Evolutionary conservation across 352 stramenopile genomes (phyloP), one percentile per base, ranked within the genome.

Genomic region (Phytophthora tentaculata): DNA sequence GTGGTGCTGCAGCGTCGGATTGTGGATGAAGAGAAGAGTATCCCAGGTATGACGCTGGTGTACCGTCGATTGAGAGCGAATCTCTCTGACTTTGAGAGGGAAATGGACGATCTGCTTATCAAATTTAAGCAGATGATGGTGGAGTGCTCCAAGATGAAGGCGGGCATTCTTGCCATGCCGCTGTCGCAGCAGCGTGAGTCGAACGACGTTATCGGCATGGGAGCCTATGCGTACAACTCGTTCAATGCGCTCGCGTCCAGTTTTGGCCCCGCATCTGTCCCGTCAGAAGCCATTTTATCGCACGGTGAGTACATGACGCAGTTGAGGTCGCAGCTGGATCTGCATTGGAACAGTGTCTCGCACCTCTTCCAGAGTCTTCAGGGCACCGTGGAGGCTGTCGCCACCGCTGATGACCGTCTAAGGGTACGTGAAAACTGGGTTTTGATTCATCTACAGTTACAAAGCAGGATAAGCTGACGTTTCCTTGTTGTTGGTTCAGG

Each of bases 281-380:
- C 88, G 9, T 92, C 80, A 0, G 67, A 83, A 26, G 88, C 88
- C 20, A 91, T 96, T 56, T 76, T 92, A 13, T 87, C 88, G 29
- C 88, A 96, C 63, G 84, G 86, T 24, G 84, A 92, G 58, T 96
- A 94, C 76, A 96, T 96, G 88, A 88, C 86, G n/a, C 86, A 94
- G 67, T 81, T 96, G 62, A 82, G 76, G 48, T 87, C 86, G 69
- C 84, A 94, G 63, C 76, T 96, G 73, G 88, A 94, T 76, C 71
- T 94, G 60, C 88, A 96, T 77, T 93, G 84, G 83, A 92, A 92
- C 76, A 94, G 84, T 66, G 87, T 94, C 67, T 90, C 83, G 63
- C 83, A 92, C 67, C 64, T 96, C 44, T 78, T 92, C 45, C 81
- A 94, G 61, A 96, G 84, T 48, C 64, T 96, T 57, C 90, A 91